phyloP scores from a whole-genome alignment of 2,329 filamentous ascomycete genomes.

The Neofusicoccum ribis region DNA sequence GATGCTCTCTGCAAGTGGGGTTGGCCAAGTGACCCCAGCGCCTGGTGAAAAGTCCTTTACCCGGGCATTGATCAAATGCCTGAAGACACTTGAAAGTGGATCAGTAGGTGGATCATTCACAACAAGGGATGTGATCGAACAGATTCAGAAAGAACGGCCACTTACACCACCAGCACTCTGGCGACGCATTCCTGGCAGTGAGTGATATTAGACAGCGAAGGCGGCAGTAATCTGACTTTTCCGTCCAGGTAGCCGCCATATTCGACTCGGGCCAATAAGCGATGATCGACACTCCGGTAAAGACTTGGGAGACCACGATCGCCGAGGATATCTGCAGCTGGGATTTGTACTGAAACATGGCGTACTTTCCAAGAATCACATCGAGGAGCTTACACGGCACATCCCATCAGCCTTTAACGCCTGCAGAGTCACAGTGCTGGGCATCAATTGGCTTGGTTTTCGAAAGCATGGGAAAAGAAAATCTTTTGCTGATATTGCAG shows the following conservation, averaged over 20 bases:
- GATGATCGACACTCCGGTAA: background rate
- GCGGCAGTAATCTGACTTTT: no score
- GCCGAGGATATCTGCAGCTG: slow-evolving; percentile 20
- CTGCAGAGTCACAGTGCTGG: no score
- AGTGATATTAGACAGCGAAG: no score
- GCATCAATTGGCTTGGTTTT: no score
- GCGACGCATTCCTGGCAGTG: background rate
- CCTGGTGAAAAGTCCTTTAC: slow-evolving; percentile 22
- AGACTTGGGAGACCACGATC: background rate
- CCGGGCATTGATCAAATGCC: slow-evolving; percentile 12
- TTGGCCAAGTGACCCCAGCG: background rate
- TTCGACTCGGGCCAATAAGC: slow-evolving; percentile 15
- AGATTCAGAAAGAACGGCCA: slow-evolving; percentile 10
- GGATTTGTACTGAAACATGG: slow-evolving; percentile 13
- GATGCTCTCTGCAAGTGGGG: slow-evolving; percentile 17
- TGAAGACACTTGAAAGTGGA: slow-evolving; percentile 8
- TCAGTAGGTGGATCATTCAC: slow-evolving; percentile 4
- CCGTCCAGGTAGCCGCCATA: slow-evolving; percentile 1
- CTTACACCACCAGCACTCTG: background rate
- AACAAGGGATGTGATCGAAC: slow-evolving; percentile 7
- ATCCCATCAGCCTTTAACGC: no score
- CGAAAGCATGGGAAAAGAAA: no score
- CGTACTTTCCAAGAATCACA: no score
- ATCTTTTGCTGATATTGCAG: no score
- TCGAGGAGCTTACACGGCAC: no score